phyloP scores from a whole-genome alignment of 495 filamentous ascomycete genomes.

The Friedmanniomyces endolithicus region DNA sequence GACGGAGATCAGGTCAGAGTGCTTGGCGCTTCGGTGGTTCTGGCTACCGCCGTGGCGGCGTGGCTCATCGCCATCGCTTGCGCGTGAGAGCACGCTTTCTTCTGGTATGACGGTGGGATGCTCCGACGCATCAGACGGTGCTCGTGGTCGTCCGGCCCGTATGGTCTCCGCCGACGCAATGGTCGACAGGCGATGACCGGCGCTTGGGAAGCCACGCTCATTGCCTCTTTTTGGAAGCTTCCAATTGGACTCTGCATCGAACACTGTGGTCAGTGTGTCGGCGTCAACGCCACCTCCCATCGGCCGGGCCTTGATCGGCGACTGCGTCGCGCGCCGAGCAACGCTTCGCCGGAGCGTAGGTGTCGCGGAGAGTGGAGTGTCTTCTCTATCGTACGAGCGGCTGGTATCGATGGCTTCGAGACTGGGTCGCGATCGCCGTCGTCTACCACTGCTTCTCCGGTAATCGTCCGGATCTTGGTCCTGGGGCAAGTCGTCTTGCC shows the following conservation, averaged over 20 bases:
- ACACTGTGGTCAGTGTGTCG: background rate
- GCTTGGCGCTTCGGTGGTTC: constrained; percentile 72
- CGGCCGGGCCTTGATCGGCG: constrained; percentile 25
- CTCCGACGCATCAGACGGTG: constrained; percentile 21
- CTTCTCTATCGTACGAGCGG: background rate
- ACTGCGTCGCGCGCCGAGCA: constrained; percentile 23
- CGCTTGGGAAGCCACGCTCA: constrained; percentile 23
- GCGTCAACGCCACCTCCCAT: constrained; percentile 7
- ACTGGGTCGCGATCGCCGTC: constrained; percentile 1
- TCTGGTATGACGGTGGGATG: constrained; percentile 11
- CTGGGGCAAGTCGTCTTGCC: background rate
- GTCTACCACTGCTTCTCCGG: constrained; percentile 2
- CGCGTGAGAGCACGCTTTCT: constrained; percentile 13
- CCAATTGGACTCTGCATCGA: background rate
- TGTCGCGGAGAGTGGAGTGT: constrained; percentile 9
- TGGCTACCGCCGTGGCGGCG: constrained; percentile 32
- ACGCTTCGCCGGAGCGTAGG: constrained; percentile 23
- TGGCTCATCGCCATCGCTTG: constrained; percentile 20
- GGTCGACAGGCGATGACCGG: constrained; percentile 29
- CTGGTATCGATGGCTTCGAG: constrained; percentile 1
- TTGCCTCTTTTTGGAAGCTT: background rate
- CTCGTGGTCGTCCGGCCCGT: constrained; percentile 16
- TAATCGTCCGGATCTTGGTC: background rate
- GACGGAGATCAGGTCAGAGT: constrained; percentile 87
- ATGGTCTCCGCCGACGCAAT: constrained; percentile 31